These are phyloP conservation scores for Davidsoniella neocaledoniae DNA, from an alignment of 2,329 filamentous ascomycete species.

Conservation along the genomic window DNA sequence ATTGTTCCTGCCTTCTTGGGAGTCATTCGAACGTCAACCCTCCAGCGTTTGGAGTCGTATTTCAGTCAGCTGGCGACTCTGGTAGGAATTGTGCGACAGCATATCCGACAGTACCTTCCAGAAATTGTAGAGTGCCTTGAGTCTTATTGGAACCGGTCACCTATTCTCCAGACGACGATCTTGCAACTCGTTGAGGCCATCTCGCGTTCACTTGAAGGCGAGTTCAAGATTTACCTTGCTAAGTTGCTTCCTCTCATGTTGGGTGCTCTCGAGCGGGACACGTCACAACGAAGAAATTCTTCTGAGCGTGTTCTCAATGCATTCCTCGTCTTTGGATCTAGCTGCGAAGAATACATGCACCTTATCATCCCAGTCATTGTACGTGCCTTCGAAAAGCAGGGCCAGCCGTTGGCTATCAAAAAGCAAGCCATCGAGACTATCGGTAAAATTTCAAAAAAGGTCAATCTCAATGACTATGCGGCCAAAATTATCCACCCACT, in stretches of 20 bases:
- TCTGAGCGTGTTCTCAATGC: constrained; percentile 87
- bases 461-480: constrained; percentile 93
- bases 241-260: constrained; percentile 85
- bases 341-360: constrained; percentile 97
- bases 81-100: constrained; percentile 88
- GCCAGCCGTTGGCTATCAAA: constrained; percentile 61
- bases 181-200: constrained; percentile 86
- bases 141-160: constrained; percentile 74
- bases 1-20: constrained; percentile 88
- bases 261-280: constrained; percentile 77
- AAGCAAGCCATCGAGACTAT: constrained; percentile 89
- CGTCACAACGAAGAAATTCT: constrained; percentile 54
- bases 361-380: constrained; percentile 94
- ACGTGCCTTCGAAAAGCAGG: constrained; percentile 77
- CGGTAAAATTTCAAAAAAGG: constrained; percentile 82
- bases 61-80: constrained; percentile 92
- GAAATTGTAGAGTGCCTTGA: constrained; percentile 74
- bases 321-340: constrained; percentile 88
- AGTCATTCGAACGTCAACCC: constrained; percentile 69
- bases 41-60: constrained; percentile 74
- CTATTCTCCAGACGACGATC: constrained; percentile 77
- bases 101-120: constrained; percentile 79
- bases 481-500: constrained; percentile 93
- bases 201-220: constrained; percentile 80
- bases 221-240: constrained; percentile 94